Base-by-base conservation (phyloP, 2,329 filamentous ascomycete species). In the Zasmidium cellare region DNA sequence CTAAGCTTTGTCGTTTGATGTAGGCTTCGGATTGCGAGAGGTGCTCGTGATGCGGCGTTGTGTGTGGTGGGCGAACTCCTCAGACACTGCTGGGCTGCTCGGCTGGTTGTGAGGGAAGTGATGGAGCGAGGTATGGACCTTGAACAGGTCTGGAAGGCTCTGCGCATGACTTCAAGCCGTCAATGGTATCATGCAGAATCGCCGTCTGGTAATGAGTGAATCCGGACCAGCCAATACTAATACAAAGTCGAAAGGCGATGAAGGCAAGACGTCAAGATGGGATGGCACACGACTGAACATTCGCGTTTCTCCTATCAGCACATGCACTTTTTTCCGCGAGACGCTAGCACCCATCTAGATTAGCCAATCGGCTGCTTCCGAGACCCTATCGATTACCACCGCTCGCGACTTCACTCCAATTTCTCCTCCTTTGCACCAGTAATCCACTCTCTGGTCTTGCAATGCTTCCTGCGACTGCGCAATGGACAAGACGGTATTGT, bases 1-100 rank as follows among this genome's bases (percentile, higher is more conserved):
- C 61, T 73, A 65, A 73, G 73, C 65, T 67, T 69, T 18, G 74
- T 65, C 53, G 70, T 74, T 59, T 75, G 71, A 66, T 79, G 76
- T 22, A 66, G 38, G 49, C 50, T 57, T 55, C 63, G 55, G 53
- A 62, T 53, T 66, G 69, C n/a, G 67, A 72, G 48, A 68, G 60
- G 64, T 76, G 70, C 47, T 56, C 71, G 69, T 69, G 72, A 65
- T 64, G 70, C 22, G 71, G 65, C 59, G 69, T 73, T 62, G 72
- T 70, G 66, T 76, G 75, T 49, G 31, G 44, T 51, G 46, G 59
- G 52, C 50, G 45, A 59, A 48, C 19, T 35, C 38, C 57, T 25
- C 9, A 59, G 58, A 50, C 50, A 60, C 55, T 62, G 60, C 45
- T 55, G 59, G 31, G 58, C 57, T 55, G 55, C 24, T 47, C 52